Conservation (phyloP, 1,139 yeast genomes). For the Chernovozyma sophiae-reginae region DNA sequence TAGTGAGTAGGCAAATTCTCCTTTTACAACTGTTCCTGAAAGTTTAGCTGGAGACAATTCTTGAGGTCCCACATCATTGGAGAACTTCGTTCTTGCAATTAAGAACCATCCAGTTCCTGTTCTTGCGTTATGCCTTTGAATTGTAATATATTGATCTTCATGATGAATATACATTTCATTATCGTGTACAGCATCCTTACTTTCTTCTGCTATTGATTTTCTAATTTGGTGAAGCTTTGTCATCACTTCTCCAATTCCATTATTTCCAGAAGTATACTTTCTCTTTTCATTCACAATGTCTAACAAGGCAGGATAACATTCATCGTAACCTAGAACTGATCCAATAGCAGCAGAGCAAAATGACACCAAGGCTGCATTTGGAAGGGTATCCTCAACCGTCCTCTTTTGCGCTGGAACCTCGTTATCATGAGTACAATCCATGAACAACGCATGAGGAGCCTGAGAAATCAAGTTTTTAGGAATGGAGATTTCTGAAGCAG, state of each 20-base stretch:
- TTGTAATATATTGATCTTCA: conserved; percentile 87
- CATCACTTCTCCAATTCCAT: conserved; percentile 77
- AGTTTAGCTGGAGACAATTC: conserved; percentile 56
- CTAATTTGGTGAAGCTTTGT: conserved; percentile 55
- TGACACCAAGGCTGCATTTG: conserved; percentile 91
- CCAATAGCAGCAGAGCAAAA: conserved; percentile 94
- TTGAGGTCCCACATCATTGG: conserved; percentile 41
- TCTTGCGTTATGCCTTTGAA: conserved; percentile 78
- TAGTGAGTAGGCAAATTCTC: conserved; percentile 58
- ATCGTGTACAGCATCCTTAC: conserved; percentile 60
- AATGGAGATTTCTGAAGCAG: conserved; percentile 53
- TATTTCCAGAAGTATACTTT: conserved; percentile 49
- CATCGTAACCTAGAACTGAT: conserved; percentile 92
- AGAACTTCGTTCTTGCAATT: conserved; percentile 81
- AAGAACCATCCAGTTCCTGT: conserved; percentile 88
- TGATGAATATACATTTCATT: conserved; percentile 94
- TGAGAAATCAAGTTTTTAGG: conserved; percentile 62
- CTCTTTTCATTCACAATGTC: conserved; percentile 80
- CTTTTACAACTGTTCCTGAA: conserved; percentile 61
- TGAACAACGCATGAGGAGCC: conserved; percentile 87
- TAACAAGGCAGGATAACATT: conserved; percentile 75
- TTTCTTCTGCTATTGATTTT: conserved; percentile 57
- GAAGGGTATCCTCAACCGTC: conserved; percentile 89
- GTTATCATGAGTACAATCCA: conserved; percentile 98
- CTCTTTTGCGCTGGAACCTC: conserved; percentile 85